phyloP scores from a whole-genome alignment of 345 rosid species.

The Brassica cretica region DNA sequence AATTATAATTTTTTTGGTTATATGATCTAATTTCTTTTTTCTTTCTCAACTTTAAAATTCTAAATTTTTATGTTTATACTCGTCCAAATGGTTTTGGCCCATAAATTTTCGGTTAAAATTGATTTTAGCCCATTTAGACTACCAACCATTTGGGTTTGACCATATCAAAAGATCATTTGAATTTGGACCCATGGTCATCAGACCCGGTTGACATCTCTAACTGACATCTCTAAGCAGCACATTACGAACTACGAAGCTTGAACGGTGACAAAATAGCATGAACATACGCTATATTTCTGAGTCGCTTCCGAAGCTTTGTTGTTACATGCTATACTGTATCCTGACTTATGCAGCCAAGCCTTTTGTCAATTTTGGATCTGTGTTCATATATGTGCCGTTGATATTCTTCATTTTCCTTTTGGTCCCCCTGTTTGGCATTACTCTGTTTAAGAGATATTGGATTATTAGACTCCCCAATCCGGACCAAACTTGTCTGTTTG shows the following conservation, averaged over 20 bases:
- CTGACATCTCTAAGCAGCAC: too few relatives aligned
- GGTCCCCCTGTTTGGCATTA: background rate
- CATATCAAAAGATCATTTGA: too few relatives aligned
- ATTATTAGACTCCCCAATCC: background rate
- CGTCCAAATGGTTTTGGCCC: too few relatives aligned
- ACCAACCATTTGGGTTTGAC: too few relatives aligned
- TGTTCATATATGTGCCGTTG: background rate
- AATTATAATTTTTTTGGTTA: too few relatives aligned
- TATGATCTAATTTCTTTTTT: too few relatives aligned
- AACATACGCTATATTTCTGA: background rate
- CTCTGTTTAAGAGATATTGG: background rate
- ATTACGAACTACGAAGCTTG: background rate
- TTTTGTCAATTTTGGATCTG: background rate
- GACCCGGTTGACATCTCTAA: too few relatives aligned
- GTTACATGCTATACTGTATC: background rate
- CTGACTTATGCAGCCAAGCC: background rate
- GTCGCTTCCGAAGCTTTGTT: background rate
- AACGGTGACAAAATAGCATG: background rate
- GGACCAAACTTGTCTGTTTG: background rate
- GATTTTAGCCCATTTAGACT: too few relatives aligned
- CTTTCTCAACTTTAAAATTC: too few relatives aligned
- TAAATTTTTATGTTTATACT: too few relatives aligned
- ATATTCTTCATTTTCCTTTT: background rate
- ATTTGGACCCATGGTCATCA: too few relatives aligned
- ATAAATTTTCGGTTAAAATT: too few relatives aligned